Evolutionary conservation across 1,284 basidiomycete species (phyloP).

Genomic region (Wolfiporia cocos): DNA sequence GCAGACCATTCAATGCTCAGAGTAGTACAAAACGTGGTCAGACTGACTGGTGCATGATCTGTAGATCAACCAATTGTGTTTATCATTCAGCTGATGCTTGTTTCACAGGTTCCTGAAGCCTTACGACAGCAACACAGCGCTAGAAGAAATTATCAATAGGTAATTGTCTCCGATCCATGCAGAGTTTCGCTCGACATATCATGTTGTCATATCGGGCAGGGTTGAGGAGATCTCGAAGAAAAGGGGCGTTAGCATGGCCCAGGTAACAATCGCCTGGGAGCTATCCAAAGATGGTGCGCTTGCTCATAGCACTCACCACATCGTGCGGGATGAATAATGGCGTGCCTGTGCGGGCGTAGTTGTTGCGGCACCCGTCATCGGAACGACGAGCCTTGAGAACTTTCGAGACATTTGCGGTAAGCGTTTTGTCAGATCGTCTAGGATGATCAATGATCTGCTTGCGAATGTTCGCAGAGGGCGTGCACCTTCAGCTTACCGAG

Average conservation of each 20-base stretch:
- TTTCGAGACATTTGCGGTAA: conserved; percentile 26
- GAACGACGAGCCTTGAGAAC: conserved; percentile 30
- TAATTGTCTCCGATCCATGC: too few species aligned
- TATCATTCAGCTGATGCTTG: not conserved
- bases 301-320: too few species aligned
- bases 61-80: not conserved
- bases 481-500: conserved; percentile 14
- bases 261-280: conserved; percentile 32
- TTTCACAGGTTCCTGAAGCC: conserved; percentile 7
- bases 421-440: not conserved
- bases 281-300: conserved; percentile 18
- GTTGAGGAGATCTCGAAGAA: conserved; percentile 33
- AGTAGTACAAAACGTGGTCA: conserved; percentile 20
- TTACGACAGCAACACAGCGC: conserved; percentile 4
- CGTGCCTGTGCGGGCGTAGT: too few species aligned
- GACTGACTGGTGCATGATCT: conserved; percentile 27
- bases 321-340: too few species aligned
- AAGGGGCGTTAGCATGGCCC: conserved; percentile 30
- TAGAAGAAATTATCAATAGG: conserved; percentile 21
- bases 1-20: conserved; percentile 34
- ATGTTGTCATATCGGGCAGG: too few species aligned
- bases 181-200: too few species aligned
- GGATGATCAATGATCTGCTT: not conserved
- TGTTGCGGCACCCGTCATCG: conserved; percentile 33
- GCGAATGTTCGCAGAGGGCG: conserved; percentile 16